Conservation (phyloP, 2,329 filamentous ascomycete species). For the Atkinsonella hypoxylon region DNA sequence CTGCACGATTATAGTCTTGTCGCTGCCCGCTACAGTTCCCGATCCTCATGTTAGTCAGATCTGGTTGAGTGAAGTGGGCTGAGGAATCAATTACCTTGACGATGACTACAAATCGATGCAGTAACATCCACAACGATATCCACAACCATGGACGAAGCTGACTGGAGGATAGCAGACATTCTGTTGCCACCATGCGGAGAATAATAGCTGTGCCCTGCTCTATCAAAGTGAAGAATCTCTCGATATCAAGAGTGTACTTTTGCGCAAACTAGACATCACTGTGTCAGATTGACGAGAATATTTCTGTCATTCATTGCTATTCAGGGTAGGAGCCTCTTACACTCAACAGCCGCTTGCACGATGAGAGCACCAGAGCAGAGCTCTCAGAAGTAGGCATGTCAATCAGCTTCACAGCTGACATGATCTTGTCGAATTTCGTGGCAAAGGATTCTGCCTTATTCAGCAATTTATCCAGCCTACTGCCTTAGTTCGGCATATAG, state of each 20-base stretch:
- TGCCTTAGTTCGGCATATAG: conserved; percentile 3
- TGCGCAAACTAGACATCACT: neutral
- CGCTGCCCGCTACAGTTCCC: neutral
- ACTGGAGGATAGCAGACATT: conserved; percentile 4
- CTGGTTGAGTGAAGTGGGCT: neutral
- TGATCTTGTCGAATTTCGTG: conserved; percentile 5
- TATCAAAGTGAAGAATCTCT: conserved; percentile 5
- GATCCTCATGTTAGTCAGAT: too few relatives aligned
- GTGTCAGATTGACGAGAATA: too few relatives aligned
- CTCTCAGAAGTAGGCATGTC: conserved; percentile 3
- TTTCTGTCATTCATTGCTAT: too few relatives aligned
- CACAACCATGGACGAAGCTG: conserved; percentile 7
- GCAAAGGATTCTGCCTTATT: conserved; percentile 7
- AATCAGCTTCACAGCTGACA: conserved; percentile 1
- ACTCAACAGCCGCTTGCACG: conserved; percentile 5
- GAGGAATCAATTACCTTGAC: neutral
- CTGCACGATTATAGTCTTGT: conserved; percentile 5
- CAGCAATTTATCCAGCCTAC: conserved; percentile 6
- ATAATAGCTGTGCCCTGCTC: conserved; percentile 3
- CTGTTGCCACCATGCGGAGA: conserved; percentile 3
- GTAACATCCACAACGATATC: conserved; percentile 7
- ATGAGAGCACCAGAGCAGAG: conserved; percentile 5
- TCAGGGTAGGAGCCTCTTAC: neutral
- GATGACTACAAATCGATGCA: conserved; percentile 3
- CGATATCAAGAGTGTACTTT: conserved; percentile 1